Base-by-base conservation (phyloP, 2,329 filamentous ascomycete genomes). In the Botryotinia convoluta region DNA sequence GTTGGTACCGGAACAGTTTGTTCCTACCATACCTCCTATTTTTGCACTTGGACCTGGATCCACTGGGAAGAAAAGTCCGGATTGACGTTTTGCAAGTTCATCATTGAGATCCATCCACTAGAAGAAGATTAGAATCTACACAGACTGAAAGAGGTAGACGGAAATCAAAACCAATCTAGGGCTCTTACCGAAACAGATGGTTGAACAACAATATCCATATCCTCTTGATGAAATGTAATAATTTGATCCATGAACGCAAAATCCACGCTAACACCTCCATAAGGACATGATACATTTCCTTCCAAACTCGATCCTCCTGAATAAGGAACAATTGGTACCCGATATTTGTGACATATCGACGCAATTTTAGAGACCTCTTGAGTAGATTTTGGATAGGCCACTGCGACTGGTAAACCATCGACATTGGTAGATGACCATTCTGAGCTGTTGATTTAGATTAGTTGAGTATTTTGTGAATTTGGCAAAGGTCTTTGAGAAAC, bases 161-260 rank as follows among this genome's bases (percentile, higher is more conserved):
- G 37, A 35, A 9, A 18, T 37, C 8, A n/a, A 44, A 20, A 29
- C 8, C 1, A 20, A 20, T 57, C 7, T 18, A 3, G 37, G 6
- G 7, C 8, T 35, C 70, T 72, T 57, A 72, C 70, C 32, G 92
- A 91, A 16, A 98, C 91, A 10, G 92, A 93, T 4, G 95, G 95
- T 81, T 98, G 95, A 4, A 98, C 94, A 7, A 97, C 93, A 68
- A 97, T 87, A 78, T 98, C 95, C 92, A 97, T 94, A 81, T 97
- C 95, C 6, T 93, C 91, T 77, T 92, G 91, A 81, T 97, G 92
- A 73, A 97, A 86, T 71, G 90, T 86, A 44, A 98, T 78, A 39
- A 97, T 92, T 78, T 90, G 86, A 81, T 97, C 92, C 95, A 98
- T 98, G 79, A 89, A 89, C 1, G 90, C 89, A 81, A 98, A 98